Base-by-base conservation (phyloP, 2,329 filamentous ascomycete genomes). In the Fonsecaea multimorphosa region DNA sequence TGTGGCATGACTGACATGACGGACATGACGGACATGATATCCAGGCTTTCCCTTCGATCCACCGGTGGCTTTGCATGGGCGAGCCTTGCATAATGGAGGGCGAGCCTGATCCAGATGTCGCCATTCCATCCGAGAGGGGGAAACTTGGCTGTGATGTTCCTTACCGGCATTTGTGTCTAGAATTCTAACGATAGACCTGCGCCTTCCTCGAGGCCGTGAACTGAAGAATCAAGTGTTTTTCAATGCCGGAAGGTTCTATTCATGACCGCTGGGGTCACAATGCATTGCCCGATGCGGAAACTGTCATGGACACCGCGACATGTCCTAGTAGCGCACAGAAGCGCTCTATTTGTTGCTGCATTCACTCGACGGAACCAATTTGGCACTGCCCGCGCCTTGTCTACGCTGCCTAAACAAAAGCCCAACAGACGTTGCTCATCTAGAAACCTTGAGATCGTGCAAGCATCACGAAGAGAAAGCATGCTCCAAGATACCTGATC, bases 11-110 rank as follows among this genome's bases (percentile, higher is more conserved):
- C 44, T 19, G 44, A 49, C 44, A 49, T 49, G 9, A 49, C n/a
- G n/a, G n/a, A n/a, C n/a, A n/a, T n/a, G 22, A 12, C 44, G 44
- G 44, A 49, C 44, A 49, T 49, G 9, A 49, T 49, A 49, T 49
- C 44, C 44, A 49, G 19, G 9, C 7, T 24, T 24, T 27, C 44
- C 44, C 7, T 49, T 8, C 9, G 44, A 24, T 19, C 44, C 44
- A 49, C 44, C 11, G 24, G 19, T 24, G 5, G 22, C 44, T 49
- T 24, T 24, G 44, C 19, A 7, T 49, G 44, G 44, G 44, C 44
- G 44, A 49, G 44, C 44, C 44, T 49, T 49, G 44, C 22, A 49
- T 49, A 22, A 44, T n/a, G 11, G 38, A 44, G 38, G 38, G 38
- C 38, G 4, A 44, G 38, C 38, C 38, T 44, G n/a, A n/a, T 44